Percentiles rank a stretch among this genome's conserved stretches.
These are phyloP conservation scores for Colletotrichum spinosum DNA, from an alignment of 2,329 filamentous ascomycete genomes.

Conservation along the genomic window DNA sequence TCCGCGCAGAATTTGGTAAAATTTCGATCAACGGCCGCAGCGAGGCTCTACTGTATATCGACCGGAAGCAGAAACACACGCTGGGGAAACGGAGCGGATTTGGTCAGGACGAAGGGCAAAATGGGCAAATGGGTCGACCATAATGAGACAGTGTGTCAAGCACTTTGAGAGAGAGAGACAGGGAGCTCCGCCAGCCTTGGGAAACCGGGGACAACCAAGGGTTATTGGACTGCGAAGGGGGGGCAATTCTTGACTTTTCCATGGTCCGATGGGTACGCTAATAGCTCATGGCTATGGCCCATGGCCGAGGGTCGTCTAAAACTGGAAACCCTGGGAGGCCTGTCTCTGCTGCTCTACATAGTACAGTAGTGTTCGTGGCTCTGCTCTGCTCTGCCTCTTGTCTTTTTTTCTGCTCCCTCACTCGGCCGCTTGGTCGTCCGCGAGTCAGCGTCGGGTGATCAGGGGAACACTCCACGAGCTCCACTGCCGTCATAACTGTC, in stretches of 20 bases:
- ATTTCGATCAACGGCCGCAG: constrained; percentile 14
- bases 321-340: constrained; percentile 20
- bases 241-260: no score
- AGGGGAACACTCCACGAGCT: constrained; percentile 27
- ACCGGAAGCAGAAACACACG: neutral
- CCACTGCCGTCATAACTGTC: constrained; percentile 28
- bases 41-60: neutral
- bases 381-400: neutral
- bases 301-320: no score
- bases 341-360: neutral
- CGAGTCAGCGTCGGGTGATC: constrained; percentile 33
- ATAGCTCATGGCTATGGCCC: no score
- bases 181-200: no score
- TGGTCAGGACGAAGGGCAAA: neutral
- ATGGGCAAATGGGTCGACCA: neutral
- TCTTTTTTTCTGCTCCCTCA: neutral
- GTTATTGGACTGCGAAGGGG: no score
- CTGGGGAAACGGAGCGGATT: neutral
- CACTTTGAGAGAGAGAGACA: no score
- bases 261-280: neutral
- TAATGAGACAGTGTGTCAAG: no score
- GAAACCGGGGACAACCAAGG: no score
- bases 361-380: neutral
- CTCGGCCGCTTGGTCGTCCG: neutral
- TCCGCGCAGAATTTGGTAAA: constrained; percentile 3